phyloP scores from a whole-genome alignment of 164 flowering plant genomes.

The Umbellularia californica region DNA sequence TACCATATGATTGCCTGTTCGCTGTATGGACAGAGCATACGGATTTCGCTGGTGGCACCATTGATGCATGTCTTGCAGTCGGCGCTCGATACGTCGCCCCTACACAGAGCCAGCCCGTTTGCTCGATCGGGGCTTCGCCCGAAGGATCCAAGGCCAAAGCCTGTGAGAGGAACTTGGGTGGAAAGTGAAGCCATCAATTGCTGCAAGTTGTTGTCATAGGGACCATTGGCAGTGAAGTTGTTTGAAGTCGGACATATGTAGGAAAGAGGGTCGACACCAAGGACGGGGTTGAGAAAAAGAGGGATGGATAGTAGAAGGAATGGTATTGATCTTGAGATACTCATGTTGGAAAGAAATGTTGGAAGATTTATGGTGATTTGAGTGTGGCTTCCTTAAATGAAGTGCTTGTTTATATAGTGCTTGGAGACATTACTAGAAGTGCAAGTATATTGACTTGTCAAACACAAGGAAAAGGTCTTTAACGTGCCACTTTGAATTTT shows the following conservation, averaged over 20 bases:
- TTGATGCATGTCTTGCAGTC: slow-evolving; percentile 35
- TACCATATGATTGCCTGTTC: slow-evolving; percentile 38
- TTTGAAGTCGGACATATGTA: slow-evolving; percentile 18
- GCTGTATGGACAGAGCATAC: slow-evolving; percentile 28
- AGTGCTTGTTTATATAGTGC: too few relatives aligned
- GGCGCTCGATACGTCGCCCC: slow-evolving; percentile 34
- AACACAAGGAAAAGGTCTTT: too few relatives aligned
- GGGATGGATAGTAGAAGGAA: slow-evolving; percentile 12
- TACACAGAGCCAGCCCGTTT: slow-evolving; percentile 33
- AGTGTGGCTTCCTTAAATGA: neutral
- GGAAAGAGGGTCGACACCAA: slow-evolving; percentile 17
- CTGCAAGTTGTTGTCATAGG: slow-evolving; percentile 24
- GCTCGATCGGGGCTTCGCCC: slow-evolving; percentile 8
- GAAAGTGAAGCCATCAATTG: slow-evolving; percentile 19
- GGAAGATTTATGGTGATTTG: neutral
- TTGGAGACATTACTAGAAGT: too few relatives aligned
- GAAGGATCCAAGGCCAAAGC: slow-evolving; percentile 19
- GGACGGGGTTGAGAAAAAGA: slow-evolving; percentile 16
- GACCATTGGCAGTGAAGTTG: slow-evolving; percentile 15
- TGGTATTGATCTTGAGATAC: neutral
- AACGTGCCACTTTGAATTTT: too few relatives aligned
- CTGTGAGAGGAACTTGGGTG: slow-evolving; percentile 20
- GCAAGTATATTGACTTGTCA: too few relatives aligned
- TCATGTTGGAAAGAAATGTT: slow-evolving; percentile 5
- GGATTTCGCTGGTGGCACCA: slow-evolving; percentile 23